Conservation (phyloP, 163 green algal species). For the Scenedesmus sp. region DNA sequence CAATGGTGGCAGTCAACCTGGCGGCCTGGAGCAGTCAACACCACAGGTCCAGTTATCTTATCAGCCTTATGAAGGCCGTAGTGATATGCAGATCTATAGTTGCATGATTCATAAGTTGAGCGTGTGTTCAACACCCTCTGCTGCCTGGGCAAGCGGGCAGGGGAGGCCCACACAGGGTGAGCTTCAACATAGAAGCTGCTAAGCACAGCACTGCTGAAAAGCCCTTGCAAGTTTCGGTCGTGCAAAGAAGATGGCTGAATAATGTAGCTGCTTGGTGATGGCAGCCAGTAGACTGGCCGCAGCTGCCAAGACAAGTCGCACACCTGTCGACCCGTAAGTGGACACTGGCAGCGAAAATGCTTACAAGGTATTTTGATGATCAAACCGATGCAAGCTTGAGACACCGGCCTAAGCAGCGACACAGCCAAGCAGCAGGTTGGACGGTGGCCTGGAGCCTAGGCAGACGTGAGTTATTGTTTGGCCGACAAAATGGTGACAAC, state of each 20-base stretch:
- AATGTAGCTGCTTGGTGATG: background rate
- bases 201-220: background rate
- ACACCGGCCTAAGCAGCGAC: too few species aligned
- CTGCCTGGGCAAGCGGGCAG: background rate
- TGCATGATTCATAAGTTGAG: background rate
- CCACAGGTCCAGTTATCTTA: background rate
- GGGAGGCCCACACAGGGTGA: background rate
- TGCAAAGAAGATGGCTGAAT: background rate
- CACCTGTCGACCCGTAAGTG: too few species aligned
- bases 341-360: too few species aligned
- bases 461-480: background rate
- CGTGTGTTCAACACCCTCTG: background rate
- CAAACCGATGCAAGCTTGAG: background rate
- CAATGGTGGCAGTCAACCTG: background rate
- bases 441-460: background rate
- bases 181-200: background rate
- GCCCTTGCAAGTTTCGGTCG: background rate
- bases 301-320: background rate
- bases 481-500: background rate
- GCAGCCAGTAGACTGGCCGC: background rate
- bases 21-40: background rate
- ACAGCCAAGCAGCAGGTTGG: background rate
- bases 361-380: background rate
- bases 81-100: background rate
- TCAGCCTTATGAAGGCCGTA: background rate